A percentile compares a stretch with the other conserved stretches of the same genome.
phyloP scores from a whole-genome alignment of 345 rosid genomes.

The Balakata baccata region DNA sequence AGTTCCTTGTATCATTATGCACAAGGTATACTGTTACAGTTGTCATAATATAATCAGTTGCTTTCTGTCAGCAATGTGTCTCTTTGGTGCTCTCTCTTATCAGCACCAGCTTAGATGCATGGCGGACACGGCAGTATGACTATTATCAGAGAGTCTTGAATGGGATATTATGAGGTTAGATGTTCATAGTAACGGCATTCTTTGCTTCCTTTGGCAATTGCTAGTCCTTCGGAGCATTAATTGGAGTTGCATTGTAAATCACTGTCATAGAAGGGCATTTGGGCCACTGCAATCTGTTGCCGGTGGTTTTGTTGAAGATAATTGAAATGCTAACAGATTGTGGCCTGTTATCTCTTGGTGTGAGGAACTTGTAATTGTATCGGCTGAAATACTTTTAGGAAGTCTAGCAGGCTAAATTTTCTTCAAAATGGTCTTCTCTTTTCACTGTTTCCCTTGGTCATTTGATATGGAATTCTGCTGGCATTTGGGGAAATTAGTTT shows the following conservation, averaged over 20 bases:
- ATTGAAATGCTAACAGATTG: slow-evolving; percentile 10
- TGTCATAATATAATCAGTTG: slow-evolving; percentile 23
- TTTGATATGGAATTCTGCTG: slow-evolving; percentile 18
- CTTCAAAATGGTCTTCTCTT: slow-evolving; percentile 16
- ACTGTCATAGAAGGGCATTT: slow-evolving; percentile 10
- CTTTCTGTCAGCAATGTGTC: slow-evolving; percentile 85
- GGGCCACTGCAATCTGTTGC: slow-evolving; percentile 2
- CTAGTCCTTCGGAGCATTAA: slow-evolving; percentile 24
- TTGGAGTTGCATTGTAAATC: slow-evolving; percentile 4
- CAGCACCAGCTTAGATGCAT: slow-evolving; percentile 98
- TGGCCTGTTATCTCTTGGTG: slow-evolving; percentile 23
- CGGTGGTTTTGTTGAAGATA: slow-evolving; percentile 15
- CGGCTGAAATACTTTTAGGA: slow-evolving; percentile 23
- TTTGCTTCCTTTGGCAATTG: slow-evolving; percentile 17
- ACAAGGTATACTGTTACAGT: background rate
- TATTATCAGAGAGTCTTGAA: slow-evolving; percentile 95
- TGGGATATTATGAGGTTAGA: slow-evolving; percentile 73
- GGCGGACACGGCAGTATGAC: slow-evolving; percentile 98
- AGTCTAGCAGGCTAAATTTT: slow-evolving; percentile 30
- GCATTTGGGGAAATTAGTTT: slow-evolving; percentile 22
- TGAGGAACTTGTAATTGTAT: slow-evolving; percentile 37
- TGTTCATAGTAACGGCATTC: slow-evolving; percentile 15
- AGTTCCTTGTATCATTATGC: slow-evolving; percentile 4
- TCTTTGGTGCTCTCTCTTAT: slow-evolving; percentile 96
- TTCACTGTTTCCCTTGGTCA: slow-evolving; percentile 13